Percentiles rank a stretch among this genome's conserved stretches.
Conservation (phyloP, 108 stramenopile genomes). For the Nitzschia sp. region DNA sequence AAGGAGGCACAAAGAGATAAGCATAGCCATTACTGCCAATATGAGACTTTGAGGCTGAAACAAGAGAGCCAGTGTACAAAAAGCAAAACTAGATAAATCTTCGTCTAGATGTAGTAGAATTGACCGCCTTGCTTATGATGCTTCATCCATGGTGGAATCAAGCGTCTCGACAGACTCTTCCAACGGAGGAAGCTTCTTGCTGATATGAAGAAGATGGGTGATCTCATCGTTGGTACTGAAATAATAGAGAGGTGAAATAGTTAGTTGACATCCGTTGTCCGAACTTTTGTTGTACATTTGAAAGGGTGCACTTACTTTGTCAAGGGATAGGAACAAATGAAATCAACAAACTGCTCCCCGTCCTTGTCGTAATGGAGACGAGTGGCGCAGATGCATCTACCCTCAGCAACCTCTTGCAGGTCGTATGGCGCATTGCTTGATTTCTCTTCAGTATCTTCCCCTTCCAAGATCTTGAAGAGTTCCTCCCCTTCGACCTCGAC, state of each 20-base stretch:
- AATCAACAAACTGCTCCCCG: conserved; percentile 74
- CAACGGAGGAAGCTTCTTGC: conserved; percentile 53
- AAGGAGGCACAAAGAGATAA: too few relatives aligned
- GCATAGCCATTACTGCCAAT: too few relatives aligned
- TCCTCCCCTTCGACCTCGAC: conserved; percentile 79
- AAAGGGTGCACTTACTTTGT: conserved; percentile 60
- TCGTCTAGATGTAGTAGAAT: too few relatives aligned
- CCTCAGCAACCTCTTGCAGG: conserved; percentile 54
- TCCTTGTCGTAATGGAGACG: conserved; percentile 74
- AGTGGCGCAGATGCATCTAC: conserved; percentile 54
- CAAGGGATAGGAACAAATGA: conserved; percentile 81
- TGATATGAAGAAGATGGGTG: conserved; percentile 69
- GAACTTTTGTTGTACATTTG: neutral
- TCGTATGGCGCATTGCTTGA: conserved; percentile 33
- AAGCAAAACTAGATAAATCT: too few relatives aligned
- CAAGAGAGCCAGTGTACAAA: too few relatives aligned
- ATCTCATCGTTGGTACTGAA: conserved; percentile 60
- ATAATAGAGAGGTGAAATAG: neutral
- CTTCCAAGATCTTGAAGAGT: conserved; percentile 54
- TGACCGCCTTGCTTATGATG: too few relatives aligned
- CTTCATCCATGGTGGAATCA: conserved; percentile 11
- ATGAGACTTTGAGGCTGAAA: too few relatives aligned
- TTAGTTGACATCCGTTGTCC: too few relatives aligned
- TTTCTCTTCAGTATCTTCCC: conserved; percentile 42
- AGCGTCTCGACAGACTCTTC: conserved; percentile 18